phyloP scores from a whole-genome alignment of 192 early-diverging fungal genomes.

The Linnemannia zychae region DNA sequence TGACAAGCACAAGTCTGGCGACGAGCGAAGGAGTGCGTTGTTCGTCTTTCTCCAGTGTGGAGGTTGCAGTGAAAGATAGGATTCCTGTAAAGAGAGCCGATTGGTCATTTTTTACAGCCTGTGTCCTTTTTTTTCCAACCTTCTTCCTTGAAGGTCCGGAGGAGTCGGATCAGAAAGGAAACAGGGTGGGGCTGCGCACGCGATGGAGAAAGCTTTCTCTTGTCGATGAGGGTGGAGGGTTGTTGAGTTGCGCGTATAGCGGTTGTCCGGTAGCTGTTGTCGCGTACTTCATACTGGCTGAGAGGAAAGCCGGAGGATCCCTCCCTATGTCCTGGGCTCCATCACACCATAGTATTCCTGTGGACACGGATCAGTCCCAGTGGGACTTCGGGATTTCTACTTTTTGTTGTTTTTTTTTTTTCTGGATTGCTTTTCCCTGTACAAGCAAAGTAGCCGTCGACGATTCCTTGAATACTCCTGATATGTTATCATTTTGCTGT shows the following conservation, averaged over 20 bases:
- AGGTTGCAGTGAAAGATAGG: neutral
- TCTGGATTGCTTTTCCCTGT: neutral
- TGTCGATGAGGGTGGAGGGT: neutral
- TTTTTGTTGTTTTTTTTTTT: neutral
- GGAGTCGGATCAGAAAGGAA: neutral
- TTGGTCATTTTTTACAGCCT: neutral
- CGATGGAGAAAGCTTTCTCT: neutral
- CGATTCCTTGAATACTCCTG: neutral
- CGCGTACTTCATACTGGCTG: neutral
- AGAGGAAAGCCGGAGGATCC: neutral
- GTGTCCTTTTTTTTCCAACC: neutral
- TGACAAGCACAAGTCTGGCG: neutral
- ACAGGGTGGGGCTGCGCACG: neutral
- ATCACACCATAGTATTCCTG: neutral
- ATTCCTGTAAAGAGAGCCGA: neutral
- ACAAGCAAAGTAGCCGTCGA: neutral
- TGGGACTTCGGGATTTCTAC: conserved; percentile 1
- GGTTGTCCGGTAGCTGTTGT: neutral
- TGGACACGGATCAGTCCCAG: neutral
- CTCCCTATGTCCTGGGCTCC: neutral
- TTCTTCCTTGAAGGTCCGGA: conserved; percentile 9
- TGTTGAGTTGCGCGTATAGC: neutral
- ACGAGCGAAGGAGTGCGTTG: neutral
- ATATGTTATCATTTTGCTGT: neutral
- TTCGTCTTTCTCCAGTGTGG: neutral